Percentiles rank a stretch among this genome's conserved stretches.
Conservation (phyloP, 768 basidiomycete species). For the Favolaschia claudopus region DNA sequence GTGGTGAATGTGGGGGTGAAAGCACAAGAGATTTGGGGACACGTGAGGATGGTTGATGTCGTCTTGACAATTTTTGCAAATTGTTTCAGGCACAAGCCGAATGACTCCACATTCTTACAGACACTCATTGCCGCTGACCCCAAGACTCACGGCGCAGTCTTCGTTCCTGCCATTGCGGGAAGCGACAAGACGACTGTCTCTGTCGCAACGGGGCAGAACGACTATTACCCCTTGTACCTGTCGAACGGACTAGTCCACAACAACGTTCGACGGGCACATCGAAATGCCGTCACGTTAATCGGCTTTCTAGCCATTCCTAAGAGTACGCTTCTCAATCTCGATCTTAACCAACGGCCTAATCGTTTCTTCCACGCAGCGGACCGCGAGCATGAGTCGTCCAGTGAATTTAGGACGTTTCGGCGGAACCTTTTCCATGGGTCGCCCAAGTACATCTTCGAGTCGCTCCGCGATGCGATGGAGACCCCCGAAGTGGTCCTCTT, state of each 20-base stretch:
- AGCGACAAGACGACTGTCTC: slow-evolving; percentile 28
- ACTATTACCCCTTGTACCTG: slow-evolving; percentile 21
- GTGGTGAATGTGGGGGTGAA: no score
- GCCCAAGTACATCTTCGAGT: slow-evolving; percentile 28
- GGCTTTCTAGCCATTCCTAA: slow-evolving; percentile 31
- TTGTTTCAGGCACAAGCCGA: background rate
- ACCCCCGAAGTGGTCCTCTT: slow-evolving; percentile 32
- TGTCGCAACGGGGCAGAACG: slow-evolving; percentile 26
- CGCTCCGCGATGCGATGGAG: slow-evolving; percentile 35
- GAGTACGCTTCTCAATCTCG: slow-evolving; percentile 9
- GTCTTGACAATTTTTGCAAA: background rate
- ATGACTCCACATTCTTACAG: background rate
- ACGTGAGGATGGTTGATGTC: no score
- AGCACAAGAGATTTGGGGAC: no score
- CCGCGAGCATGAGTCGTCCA: background rate
- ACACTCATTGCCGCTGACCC: slow-evolving; percentile 20
- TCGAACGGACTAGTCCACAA: slow-evolving; percentile 19
- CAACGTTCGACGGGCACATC: slow-evolving; percentile 20
- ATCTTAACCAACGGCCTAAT: background rate
- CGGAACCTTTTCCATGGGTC: slow-evolving; percentile 41
- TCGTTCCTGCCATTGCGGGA: slow-evolving; percentile 17
- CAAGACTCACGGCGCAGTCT: slow-evolving; percentile 20
- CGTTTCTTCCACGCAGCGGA: background rate
- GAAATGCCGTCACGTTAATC: slow-evolving; percentile 22
- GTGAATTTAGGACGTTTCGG: slow-evolving; percentile 31